These are phyloP conservation scores for Tricholoma sp. DNA, from an alignment of 768 basidiomycete species.

Conservation along the genomic window DNA sequence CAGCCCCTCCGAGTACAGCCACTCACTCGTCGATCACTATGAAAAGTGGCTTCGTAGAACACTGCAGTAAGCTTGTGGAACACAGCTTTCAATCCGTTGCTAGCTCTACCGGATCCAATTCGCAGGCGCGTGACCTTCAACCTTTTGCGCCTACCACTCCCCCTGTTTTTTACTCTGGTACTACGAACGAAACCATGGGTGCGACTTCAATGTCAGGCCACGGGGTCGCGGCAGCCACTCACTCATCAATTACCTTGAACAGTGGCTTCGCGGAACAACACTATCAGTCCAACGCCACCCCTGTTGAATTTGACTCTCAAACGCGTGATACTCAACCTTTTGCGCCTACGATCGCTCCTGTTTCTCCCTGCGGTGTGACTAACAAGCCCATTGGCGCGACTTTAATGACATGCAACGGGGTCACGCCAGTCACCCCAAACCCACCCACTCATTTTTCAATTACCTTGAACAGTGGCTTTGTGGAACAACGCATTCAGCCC, in stretches of 20 bases:
- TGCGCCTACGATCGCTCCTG: background rate
- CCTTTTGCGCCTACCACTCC: background rate
- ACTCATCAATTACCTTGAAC: background rate
- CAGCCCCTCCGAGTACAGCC: background rate
- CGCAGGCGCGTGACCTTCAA: background rate
- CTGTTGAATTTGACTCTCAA: background rate
- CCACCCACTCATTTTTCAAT: background rate
- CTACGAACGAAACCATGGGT: background rate
- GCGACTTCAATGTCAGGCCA: too few species aligned
- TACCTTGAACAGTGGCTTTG: background rate
- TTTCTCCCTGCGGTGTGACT: too few species aligned
- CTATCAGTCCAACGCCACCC: background rate
- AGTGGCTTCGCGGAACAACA: background rate
- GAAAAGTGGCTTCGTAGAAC: background rate
- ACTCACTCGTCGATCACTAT: too few species aligned
- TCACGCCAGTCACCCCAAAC: background rate
- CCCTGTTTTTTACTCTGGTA: too few species aligned
- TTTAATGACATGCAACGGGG: background rate
- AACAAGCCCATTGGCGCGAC: too few species aligned
- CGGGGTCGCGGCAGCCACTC: background rate
- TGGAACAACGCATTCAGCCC: background rate
- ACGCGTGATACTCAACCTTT: background rate
- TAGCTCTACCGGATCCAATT: too few species aligned
- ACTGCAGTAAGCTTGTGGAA: background rate
- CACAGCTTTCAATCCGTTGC: background rate